Evolutionary conservation across 108 stramenopile species (phyloP).

Genomic region (Cyclotella sp.): DNA sequence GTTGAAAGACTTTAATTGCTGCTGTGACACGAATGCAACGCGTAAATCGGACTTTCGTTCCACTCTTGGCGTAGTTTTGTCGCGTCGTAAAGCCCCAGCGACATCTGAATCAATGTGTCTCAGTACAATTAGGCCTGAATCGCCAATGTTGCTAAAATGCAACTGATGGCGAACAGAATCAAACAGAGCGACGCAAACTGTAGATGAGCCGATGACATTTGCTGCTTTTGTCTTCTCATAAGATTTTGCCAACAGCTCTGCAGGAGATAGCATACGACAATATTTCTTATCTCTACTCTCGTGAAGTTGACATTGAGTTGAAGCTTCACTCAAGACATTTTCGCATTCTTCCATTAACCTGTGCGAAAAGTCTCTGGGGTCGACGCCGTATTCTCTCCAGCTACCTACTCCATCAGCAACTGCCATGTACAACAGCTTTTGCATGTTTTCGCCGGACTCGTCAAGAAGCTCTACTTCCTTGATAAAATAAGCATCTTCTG

Average conservation of each 20-base stretch:
- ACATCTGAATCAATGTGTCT: constrained; percentile 94
- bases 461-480: constrained; percentile 63
- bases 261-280: constrained; percentile 69
- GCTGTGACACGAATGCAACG: constrained; percentile 94
- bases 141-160: constrained; percentile 94
- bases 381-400: constrained; percentile 95
- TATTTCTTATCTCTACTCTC: constrained; percentile 52
- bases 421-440: constrained; percentile 85
- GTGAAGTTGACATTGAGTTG: constrained; percentile 36
- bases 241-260: constrained; percentile 73
- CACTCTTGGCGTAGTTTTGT: constrained; percentile 68
- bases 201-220: constrained; percentile 89
- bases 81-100: constrained; percentile 88
- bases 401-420: constrained; percentile 97
- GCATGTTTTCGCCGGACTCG: constrained; percentile 62
- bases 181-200: constrained; percentile 91
- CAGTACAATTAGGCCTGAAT: constrained; percentile 94
- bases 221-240: constrained; percentile 79
- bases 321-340: constrained; percentile 67
- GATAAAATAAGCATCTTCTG: constrained; percentile 90
- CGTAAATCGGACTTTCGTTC: constrained; percentile 87
- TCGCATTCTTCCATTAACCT: constrained; percentile 86
- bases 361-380: constrained; percentile 90
- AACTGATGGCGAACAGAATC: constrained; percentile 92
- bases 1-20: constrained; percentile 95